Evolutionary conservation across 2,329 filamentous ascomycete species (phyloP).

Genomic region (Tolypocladium amazonense): DNA sequence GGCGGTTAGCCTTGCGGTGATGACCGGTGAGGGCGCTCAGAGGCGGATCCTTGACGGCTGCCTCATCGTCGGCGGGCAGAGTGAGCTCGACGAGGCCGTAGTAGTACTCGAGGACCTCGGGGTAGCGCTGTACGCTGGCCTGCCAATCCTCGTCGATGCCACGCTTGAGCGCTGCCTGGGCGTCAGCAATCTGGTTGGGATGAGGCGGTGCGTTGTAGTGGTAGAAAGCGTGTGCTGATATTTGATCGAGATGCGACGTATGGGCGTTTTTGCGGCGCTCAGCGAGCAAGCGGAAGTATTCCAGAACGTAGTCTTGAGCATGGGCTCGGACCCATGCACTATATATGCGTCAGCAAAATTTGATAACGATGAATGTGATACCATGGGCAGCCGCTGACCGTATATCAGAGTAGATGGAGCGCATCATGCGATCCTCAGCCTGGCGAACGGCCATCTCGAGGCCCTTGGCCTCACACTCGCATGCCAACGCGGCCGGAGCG

Average conservation of each 20-base stretch:
- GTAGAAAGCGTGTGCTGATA: slow-evolving; percentile 43
- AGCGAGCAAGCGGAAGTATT: slow-evolving; percentile 51
- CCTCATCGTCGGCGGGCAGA: slow-evolving; percentile 52
- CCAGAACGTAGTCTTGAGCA: slow-evolving; percentile 57
- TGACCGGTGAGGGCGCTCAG: slow-evolving; percentile 38
- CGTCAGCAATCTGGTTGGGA: slow-evolving; percentile 51
- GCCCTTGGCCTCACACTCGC: slow-evolving; percentile 56
- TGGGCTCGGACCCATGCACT: slow-evolving; percentile 55
- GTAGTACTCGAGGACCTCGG: slow-evolving; percentile 74
- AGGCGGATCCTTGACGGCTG: slow-evolving; percentile 48
- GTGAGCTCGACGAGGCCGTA: slow-evolving; percentile 59
- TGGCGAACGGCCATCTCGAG: slow-evolving; percentile 52
- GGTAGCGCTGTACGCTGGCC: slow-evolving; percentile 63
- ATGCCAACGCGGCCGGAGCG: slow-evolving; percentile 45
- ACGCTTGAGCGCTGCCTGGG: slow-evolving; percentile 55
- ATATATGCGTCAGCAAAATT: slow-evolving; percentile 1
- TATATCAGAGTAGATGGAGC: slow-evolving; percentile 50
- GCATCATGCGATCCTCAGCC: slow-evolving; percentile 54
- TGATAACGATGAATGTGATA: background rate
- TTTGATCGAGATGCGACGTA: slow-evolving; percentile 41
- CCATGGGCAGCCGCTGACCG: slow-evolving; percentile 32
- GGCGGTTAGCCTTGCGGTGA: slow-evolving; percentile 34
- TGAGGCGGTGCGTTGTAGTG: slow-evolving; percentile 49
- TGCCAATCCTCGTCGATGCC: slow-evolving; percentile 75
- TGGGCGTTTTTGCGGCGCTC: slow-evolving; percentile 51